Evolutionary conservation across 2,329 filamentous ascomycete genomes (phyloP).

Genomic region (Dactylellina parvicollis): DNA sequence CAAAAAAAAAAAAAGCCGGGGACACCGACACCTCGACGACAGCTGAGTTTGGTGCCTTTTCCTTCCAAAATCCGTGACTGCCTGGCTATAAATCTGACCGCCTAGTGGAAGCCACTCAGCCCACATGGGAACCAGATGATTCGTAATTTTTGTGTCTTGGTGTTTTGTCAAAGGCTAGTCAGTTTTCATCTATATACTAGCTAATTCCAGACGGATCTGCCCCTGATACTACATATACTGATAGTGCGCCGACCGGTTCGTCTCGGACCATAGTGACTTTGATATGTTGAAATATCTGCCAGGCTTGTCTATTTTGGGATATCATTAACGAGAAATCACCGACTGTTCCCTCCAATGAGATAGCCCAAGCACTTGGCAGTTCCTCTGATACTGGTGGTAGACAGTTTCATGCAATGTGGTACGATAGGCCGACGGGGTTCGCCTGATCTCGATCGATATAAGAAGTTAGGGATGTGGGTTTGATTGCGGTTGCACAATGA

Average conservation of each 20-base stretch:
- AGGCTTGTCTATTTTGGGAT: background rate
- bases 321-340: background rate
- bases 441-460: no score
- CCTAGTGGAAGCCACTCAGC: background rate
- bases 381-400: no score
- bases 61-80: background rate
- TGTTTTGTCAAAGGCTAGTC: background rate
- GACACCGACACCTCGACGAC: background rate
- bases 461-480: no score
- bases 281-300: background rate
- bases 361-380: background rate
- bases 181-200: background rate
- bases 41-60: background rate
- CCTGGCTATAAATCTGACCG: background rate
- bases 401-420: no score
- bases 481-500: no score
- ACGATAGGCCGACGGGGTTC: no score
- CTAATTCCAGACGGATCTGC: background rate
- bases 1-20: background rate
- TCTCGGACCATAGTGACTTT: background rate
- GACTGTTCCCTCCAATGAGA: background rate
- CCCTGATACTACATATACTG: background rate
- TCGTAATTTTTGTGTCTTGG: background rate
- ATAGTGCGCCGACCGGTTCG: slow-evolving; percentile 1
- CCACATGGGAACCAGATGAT: background rate